Percentiles rank a stretch among this genome's conserved stretches.
These are phyloP conservation scores for Rugonectria rugulosa DNA, from an alignment of 2,329 filamentous ascomycete genomes.

Conservation along the genomic window DNA sequence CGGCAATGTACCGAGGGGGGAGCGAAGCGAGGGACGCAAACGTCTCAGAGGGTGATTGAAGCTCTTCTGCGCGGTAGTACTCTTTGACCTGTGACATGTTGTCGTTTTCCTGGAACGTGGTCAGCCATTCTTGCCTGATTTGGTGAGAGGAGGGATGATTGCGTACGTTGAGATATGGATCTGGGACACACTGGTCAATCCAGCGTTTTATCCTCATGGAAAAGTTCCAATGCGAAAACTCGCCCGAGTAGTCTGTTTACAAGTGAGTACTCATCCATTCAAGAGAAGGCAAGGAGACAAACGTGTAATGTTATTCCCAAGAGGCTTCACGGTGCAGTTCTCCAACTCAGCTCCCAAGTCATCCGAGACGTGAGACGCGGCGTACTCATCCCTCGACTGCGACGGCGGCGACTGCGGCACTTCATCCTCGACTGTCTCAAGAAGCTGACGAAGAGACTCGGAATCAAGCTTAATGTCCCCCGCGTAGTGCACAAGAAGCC, in stretches of 20 bases:
- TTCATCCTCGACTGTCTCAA: constrained; percentile 49
- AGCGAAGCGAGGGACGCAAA: constrained; percentile 49
- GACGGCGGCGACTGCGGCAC: constrained; percentile 14
- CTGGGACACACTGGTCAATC: constrained; percentile 50
- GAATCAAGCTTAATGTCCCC: constrained; percentile 46
- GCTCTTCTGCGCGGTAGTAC: constrained; percentile 55
- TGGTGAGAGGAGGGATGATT: neutral
- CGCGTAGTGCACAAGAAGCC: constrained; percentile 53
- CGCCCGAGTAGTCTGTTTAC: constrained; percentile 55
- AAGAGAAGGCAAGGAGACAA: constrained; percentile 23
- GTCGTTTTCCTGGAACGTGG: constrained; percentile 30
- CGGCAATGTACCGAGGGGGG: constrained; percentile 55
- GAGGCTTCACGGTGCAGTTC: constrained; percentile 49
- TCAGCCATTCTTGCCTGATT: neutral
- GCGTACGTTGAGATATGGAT: constrained; percentile 36
- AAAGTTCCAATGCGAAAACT: constrained; percentile 62
- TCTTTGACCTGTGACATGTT: constrained; percentile 44
- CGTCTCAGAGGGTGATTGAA: constrained; percentile 49
- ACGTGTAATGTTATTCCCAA: constrained; percentile 52
- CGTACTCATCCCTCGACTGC: constrained; percentile 26
- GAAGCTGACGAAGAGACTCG: constrained; percentile 47
- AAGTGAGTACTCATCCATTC: neutral
- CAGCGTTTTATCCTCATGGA: constrained; percentile 58
- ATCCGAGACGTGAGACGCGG: constrained; percentile 33
- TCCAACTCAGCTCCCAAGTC: constrained; percentile 43